Evolutionary conservation across 208 protist genomes (phyloP), one percentile per base, ranked within the genome.

Genomic region (Leishmania turanica): DNA sequence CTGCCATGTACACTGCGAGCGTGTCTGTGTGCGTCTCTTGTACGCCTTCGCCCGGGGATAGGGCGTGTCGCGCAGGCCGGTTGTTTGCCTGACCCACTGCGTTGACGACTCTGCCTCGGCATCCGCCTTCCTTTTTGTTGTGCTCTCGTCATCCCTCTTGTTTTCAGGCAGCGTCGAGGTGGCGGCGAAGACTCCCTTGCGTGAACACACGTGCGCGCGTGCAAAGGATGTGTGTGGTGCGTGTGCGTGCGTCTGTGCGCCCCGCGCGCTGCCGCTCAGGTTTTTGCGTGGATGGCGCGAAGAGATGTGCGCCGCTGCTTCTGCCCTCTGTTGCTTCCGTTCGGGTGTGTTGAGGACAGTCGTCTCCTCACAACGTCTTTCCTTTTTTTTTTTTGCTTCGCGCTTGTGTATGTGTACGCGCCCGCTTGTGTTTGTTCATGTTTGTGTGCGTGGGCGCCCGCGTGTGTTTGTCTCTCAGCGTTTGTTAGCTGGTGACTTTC

Each of bases 41-140:
- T 53, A 73, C 45, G 9, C 19, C 27, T 73, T 21, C 24, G 8
- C 2, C 4, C 2, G 3, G 45, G 31, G 24, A n/a, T 53, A 13
- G 8, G 13, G 40, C 40, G 13, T 47, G 40, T 24, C 4, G 1
- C 7, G 8, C 40, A 45, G 66, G 66, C 5, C 5, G 24, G 21
- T 31, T 15, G 19, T 45, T 49, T 42, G 2, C 40, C 24, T 24
- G 66, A 21, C 27, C 1, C 1, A 42, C 4, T 27, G 8, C 24
- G 34, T 47, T 71, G 66, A 17, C 17, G 17, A n/a, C 21, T 42
- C 34, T 31, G 31, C 34, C 17, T 68, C 31, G 2, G 3, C 34
- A 42, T 42, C 76, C 47, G 49, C 34, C 72, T 19, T 78, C 54
- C 71, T 45, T 54, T 27, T 79, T 65, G 31, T 80, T 9, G 19